Percentiles rank a stretch among this genome's conserved stretches.
Evolutionary conservation across 257 asterid species (phyloP).

Genomic region (Fraxinus anomala): DNA sequence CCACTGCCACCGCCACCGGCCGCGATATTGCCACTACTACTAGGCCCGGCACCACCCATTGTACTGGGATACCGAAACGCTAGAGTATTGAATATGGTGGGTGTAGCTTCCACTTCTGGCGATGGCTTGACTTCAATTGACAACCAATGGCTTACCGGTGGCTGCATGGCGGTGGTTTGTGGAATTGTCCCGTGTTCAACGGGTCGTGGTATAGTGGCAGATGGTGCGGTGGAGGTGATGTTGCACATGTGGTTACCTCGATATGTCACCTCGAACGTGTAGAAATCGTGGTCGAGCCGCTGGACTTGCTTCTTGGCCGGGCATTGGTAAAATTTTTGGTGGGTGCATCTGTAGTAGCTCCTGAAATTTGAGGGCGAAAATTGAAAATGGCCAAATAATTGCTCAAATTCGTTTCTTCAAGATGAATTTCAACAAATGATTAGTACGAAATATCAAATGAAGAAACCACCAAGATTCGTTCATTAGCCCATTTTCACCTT

Average conservation of each 20-base stretch:
- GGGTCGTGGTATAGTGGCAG: constrained; percentile 44
- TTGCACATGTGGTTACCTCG: constrained; percentile 69
- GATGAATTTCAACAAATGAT: too few species aligned
- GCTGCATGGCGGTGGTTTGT: constrained; percentile 33
- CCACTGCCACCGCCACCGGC: neutral
- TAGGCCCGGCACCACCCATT: neutral
- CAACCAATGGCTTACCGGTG: constrained; percentile 47
- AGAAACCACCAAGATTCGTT: too few species aligned
- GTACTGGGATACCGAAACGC: neutral
- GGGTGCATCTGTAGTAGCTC: constrained; percentile 87
- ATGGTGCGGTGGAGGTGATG: constrained; percentile 67
- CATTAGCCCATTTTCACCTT: too few species aligned
- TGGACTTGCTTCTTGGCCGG: constrained; percentile 91
- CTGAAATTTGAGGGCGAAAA: constrained; percentile 32
- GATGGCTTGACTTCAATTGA: constrained; percentile 52
- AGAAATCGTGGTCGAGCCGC: constrained; percentile 61
- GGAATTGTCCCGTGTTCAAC: constrained; percentile 13
- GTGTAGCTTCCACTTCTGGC: neutral
- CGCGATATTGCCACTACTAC: constrained; percentile 15
- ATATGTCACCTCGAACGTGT: constrained; percentile 64
- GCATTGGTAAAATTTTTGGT: constrained; percentile 68
- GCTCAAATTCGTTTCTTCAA: too few species aligned
- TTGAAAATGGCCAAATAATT: neutral
- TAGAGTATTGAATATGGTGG: neutral
- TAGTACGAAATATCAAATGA: too few species aligned